A percentile compares a stretch with the other conserved stretches of the same genome.
Conservation (phyloP, 1,284 basidiomycete genomes). For the Pyrrhoderma noxium region DNA sequence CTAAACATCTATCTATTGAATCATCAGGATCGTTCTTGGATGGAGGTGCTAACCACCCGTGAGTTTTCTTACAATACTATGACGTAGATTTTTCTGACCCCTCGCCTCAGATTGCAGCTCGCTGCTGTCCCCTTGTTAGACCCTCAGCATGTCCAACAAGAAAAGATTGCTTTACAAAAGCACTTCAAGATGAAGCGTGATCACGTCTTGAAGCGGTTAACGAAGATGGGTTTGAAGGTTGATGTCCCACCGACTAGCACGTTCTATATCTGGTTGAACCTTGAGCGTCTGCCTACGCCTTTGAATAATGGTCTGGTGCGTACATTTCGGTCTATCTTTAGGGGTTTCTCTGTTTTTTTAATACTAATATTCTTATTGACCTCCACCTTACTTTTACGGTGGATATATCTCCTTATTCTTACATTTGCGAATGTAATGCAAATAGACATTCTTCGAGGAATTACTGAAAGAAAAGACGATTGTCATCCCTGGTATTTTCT, state of each 20-base stretch:
- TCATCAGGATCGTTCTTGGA: conserved; percentile 72
- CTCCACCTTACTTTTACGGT: background rate
- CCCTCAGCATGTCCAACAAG: conserved; percentile 56
- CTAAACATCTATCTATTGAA: background rate
- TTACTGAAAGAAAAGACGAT: conserved; percentile 86
- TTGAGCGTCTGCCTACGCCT: conserved; percentile 70
- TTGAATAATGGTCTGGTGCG: conserved; percentile 80
- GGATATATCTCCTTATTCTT: background rate
- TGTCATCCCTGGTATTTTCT: conserved; percentile 87
- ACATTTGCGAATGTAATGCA: too few relatives aligned
- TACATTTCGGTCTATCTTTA: too few relatives aligned
- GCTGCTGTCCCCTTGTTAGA: conserved; percentile 80
- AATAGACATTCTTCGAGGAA: conserved; percentile 89
- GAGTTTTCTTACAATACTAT: conserved; percentile 25
- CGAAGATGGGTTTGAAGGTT: conserved; percentile 70
- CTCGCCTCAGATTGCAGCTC: conserved; percentile 61
- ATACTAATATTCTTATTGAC: background rate
- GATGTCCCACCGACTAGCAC: conserved; percentile 69
- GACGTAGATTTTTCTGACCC: background rate
- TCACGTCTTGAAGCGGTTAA: conserved; percentile 79
- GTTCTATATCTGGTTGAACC: conserved; percentile 89
- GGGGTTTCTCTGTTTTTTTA: background rate
- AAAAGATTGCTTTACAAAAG: conserved; percentile 77
- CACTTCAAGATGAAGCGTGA: conserved; percentile 91
- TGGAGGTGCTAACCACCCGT: conserved; percentile 86